These are phyloP conservation scores for Juglanconis juglandina DNA, from an alignment of 2,329 filamentous ascomycete species.

Conservation along the genomic window DNA sequence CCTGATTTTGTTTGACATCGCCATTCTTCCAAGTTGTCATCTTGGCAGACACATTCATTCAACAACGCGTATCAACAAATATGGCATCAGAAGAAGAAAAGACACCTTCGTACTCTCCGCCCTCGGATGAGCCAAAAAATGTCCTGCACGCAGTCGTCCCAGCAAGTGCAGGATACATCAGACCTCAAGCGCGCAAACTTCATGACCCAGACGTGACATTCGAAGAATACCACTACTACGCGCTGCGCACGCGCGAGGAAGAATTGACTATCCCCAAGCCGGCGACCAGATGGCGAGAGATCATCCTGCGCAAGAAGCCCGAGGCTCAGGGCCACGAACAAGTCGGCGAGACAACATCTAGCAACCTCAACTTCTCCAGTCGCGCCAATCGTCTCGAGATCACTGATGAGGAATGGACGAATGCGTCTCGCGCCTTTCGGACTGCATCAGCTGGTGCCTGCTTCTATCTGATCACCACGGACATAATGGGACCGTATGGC, in stretches of 20 bases:
- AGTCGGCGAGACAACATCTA: conserved; percentile 14
- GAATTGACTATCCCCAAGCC: conserved; percentile 25
- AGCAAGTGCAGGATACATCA: conserved; percentile 3
- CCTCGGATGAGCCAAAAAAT: not conserved
- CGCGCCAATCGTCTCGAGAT: conserved; percentile 22
- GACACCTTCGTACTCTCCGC: not conserved
- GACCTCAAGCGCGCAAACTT: conserved; percentile 18
- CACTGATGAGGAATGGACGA: conserved; percentile 43
- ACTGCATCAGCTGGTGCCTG: conserved; percentile 43
- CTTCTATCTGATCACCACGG: conserved; percentile 48
- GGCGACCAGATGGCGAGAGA: conserved; percentile 22
- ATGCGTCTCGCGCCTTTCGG: conserved; percentile 41
- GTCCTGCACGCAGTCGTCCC: not conserved
- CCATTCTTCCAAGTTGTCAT: too few relatives aligned
- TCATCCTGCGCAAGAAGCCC: conserved; percentile 22
- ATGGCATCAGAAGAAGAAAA: conserved; percentile 4
- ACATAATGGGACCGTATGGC: conserved; percentile 42
- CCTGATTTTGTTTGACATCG: too few relatives aligned
- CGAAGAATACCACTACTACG: conserved; percentile 35
- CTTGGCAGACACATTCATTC: too few relatives aligned
- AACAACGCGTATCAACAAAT: not conserved
- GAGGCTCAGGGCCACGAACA: not conserved
- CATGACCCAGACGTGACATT: conserved; percentile 30
- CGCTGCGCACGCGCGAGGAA: conserved; percentile 29
- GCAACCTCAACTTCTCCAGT: conserved; percentile 4